These are phyloP conservation scores for Cryptococcus floricola DNA, from an alignment of 1,284 basidiomycete species.

Conservation along the genomic window DNA sequence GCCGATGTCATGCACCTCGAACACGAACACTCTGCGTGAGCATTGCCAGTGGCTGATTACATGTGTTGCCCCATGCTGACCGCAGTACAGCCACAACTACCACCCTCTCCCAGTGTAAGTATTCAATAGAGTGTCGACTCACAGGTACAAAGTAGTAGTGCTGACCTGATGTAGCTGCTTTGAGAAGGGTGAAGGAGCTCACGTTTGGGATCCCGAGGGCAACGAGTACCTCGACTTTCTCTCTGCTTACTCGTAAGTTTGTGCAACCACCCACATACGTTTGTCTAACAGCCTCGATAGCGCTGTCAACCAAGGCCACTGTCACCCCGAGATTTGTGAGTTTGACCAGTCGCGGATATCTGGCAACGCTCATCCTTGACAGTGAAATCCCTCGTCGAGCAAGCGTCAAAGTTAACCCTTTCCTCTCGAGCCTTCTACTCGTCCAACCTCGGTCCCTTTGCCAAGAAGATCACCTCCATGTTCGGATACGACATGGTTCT, in stretches of 20 bases:
- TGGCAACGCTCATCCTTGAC: slow-evolving; percentile 39
- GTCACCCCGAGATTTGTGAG: slow-evolving; percentile 65
- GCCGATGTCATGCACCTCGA: slow-evolving; percentile 75
- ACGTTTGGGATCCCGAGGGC: slow-evolving; percentile 95
- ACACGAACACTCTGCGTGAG: slow-evolving; percentile 56
- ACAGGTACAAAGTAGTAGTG: not conserved
- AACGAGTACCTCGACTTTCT: slow-evolving; percentile 93
- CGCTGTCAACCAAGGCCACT: slow-evolving; percentile 89
- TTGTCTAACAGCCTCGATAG: slow-evolving; percentile 47
- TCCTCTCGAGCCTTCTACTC: slow-evolving; percentile 98
- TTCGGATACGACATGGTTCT: slow-evolving; percentile 92
- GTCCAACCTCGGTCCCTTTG: slow-evolving; percentile 81
- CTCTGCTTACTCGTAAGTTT: slow-evolving; percentile 86
- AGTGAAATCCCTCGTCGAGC: slow-evolving; percentile 72
- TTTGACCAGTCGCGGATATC: not conserved
- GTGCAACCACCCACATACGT: not conserved
- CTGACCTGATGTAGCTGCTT: slow-evolving; percentile 59
- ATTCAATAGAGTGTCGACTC: not conserved
- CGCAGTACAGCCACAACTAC: slow-evolving; percentile 62
- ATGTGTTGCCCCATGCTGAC: slow-evolving; percentile 30
- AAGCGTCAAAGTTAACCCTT: slow-evolving; percentile 86
- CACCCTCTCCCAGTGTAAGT: slow-evolving; percentile 79
- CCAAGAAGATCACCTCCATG: slow-evolving; percentile 75
- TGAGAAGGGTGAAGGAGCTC: slow-evolving; percentile 80
- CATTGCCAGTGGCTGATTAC: slow-evolving; percentile 18